Conservation (phyloP, 1,139 yeast genomes). For the Kurtzmaniella quercitrusa region DNA sequence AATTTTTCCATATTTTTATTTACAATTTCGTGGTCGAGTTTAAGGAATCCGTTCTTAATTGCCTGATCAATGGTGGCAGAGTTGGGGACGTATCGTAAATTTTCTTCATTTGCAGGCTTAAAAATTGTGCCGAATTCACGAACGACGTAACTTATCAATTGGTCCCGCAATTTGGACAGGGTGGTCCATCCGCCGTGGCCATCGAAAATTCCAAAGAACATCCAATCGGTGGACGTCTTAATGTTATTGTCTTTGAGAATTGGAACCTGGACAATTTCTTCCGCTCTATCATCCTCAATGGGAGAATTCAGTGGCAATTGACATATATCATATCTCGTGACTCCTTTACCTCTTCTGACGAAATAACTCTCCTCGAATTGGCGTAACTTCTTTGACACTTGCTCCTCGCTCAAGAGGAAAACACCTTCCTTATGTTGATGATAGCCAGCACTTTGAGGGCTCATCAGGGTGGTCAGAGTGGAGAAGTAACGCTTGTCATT, state of each 20-base stretch:
- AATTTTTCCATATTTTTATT: slow-evolving; percentile 67
- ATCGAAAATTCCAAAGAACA: slow-evolving; percentile 93
- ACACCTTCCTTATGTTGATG: slow-evolving; percentile 45
- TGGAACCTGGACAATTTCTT: slow-evolving; percentile 81
- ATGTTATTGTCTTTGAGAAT: slow-evolving; percentile 51
- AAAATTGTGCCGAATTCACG: slow-evolving; percentile 69
- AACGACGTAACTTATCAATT: slow-evolving; percentile 72
- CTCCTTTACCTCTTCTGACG: slow-evolving; percentile 87
- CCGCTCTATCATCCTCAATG: slow-evolving; percentile 91
- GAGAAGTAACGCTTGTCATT: slow-evolving; percentile 34
- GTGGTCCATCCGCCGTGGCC: slow-evolving; percentile 99
- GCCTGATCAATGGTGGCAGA: slow-evolving; percentile 75
- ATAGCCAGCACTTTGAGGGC: slow-evolving; percentile 35
- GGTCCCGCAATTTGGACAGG: slow-evolving; percentile 75
- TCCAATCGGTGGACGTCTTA: slow-evolving; percentile 72
- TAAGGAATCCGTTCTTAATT: slow-evolving; percentile 73
- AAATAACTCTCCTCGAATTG: slow-evolving; percentile 75
- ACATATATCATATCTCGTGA: slow-evolving; percentile 82
- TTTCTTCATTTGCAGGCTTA: slow-evolving; percentile 45
- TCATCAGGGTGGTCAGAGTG: slow-evolving; percentile 43
- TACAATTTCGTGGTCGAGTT: slow-evolving; percentile 84
- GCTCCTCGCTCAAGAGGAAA: slow-evolving; percentile 60
- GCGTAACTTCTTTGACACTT: slow-evolving; percentile 66
- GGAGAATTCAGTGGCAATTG: slow-evolving; percentile 92
- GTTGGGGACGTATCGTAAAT: slow-evolving; percentile 52